phyloP scores from a whole-genome alignment of 2,329 filamentous ascomycete genomes.

The Bisporella sp. region DNA sequence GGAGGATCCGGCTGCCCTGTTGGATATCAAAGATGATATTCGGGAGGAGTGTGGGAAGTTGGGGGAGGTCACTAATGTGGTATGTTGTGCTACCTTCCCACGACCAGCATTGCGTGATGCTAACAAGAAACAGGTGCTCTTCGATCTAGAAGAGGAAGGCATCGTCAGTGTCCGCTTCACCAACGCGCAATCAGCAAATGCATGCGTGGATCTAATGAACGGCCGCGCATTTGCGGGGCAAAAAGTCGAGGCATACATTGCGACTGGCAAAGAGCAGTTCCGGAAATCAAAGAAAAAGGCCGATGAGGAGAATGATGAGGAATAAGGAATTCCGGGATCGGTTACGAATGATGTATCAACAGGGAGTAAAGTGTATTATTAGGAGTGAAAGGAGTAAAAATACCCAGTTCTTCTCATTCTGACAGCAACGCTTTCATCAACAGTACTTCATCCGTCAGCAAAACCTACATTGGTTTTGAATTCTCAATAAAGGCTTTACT shows the following conservation, averaged over 20 bases:
- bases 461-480: no score
- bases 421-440: no score
- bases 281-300: conserved; percentile 57
- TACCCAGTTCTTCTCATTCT: no score
- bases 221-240: conserved; percentile 73
- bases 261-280: conserved; percentile 66
- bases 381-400: no score
- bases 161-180: conserved; percentile 80
- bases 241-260: conserved; percentile 63
- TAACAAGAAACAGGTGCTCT: conserved; percentile 47
- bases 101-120: no score
- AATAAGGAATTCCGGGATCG: no score
- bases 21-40: conserved; percentile 94
- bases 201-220: conserved; percentile 69
- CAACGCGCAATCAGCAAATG: conserved; percentile 60
- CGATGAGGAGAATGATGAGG: conserved; percentile 14
- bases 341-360: no score
- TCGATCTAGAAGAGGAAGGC: conserved; percentile 78
- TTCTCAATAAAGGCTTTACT: no score
- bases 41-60: conserved; percentile 82
- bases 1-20: conserved; percentile 72
- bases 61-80: conserved; percentile 83
- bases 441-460: no score
- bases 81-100: neutral
- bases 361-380: no score